A percentile compares a stretch with the other conserved stretches of the same genome.
phyloP scores from a whole-genome alignment of 768 basidiomycete species.

The Lentinula raphanica region DNA sequence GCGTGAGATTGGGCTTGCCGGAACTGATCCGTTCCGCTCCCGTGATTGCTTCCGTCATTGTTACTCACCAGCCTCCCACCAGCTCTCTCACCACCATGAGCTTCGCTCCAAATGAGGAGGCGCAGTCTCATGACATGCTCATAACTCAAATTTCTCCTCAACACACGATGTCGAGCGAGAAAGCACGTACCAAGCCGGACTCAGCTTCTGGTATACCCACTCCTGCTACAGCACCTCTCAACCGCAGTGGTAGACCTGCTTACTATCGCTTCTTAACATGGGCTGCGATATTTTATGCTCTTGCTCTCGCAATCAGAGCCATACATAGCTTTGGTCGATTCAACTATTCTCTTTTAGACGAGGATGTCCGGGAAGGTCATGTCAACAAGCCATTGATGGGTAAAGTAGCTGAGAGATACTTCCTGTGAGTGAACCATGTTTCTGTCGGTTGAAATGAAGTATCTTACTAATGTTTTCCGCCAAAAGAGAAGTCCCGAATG shows the following conservation, averaged over 20 bases:
- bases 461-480: neutral
- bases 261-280: neutral
- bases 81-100: neutral
- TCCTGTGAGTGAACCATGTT: conserved; percentile 1
- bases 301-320: neutral
- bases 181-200: neutral
- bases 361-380: neutral
- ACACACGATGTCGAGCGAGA: conserved; percentile 5
- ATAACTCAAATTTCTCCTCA: neutral
- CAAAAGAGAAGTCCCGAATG: conserved; percentile 45
- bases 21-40: no score
- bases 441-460: neutral
- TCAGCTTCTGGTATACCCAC: neutral
- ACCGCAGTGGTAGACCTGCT: neutral
- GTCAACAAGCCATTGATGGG: neutral
- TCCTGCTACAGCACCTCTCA: neutral
- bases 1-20: no score
- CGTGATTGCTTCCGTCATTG: no score
- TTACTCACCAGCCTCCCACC: neutral
- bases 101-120: neutral
- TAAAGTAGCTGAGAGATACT: conserved; percentile 4
- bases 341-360: neutral
- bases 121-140: neutral
- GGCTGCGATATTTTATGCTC: neutral
- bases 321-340: neutral